These are phyloP conservation scores for Pugionium cornutum DNA, from an alignment of 345 rosid genomes.

Conservation along the genomic window DNA sequence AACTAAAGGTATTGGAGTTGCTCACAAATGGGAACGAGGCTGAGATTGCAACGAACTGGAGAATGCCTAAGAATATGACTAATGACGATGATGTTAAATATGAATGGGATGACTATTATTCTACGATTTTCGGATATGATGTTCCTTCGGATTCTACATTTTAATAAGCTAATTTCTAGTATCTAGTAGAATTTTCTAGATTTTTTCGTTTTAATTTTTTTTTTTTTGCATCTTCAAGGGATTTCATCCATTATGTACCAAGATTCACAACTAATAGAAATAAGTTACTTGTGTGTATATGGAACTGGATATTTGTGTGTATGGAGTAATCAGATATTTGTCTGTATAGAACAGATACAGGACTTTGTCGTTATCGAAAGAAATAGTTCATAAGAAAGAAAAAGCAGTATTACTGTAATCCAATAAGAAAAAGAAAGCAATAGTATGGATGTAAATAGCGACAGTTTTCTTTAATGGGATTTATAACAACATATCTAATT, in stretches of 20 bases:
- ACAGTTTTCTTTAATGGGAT: slow-evolving; percentile 11
- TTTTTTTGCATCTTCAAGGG: neutral
- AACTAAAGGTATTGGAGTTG: slow-evolving; percentile 65
- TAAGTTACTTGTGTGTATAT: slow-evolving; percentile 6
- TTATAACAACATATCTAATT: neutral
- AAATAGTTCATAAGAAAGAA: neutral
- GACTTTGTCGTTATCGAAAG: neutral
- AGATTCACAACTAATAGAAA: slow-evolving; percentile 1
- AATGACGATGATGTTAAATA: slow-evolving; percentile 35
- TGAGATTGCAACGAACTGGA: slow-evolving; percentile 62
- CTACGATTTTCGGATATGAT: slow-evolving; percentile 72
- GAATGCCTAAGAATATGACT: slow-evolving; percentile 57
- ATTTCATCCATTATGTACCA: slow-evolving; percentile 26
- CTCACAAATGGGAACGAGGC: slow-evolving; percentile 59
- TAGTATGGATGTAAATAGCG: slow-evolving; percentile 21
- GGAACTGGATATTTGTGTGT: too few species aligned
- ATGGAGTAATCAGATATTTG: too few species aligned
- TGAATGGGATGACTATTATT: slow-evolving; percentile 63
- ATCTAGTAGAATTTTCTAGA: slow-evolving; percentile 8
- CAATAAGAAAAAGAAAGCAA: slow-evolving; percentile 23
- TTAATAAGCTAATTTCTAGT: slow-evolving; percentile 39
- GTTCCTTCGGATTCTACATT: slow-evolving; percentile 57
- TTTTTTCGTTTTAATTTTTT: neutral
- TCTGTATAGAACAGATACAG: slow-evolving; percentile 4
- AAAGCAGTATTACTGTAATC: slow-evolving; percentile 11